These are phyloP conservation scores for Madurella fahalii DNA, from an alignment of 2,329 filamentous ascomycete genomes.

Conservation along the genomic window DNA sequence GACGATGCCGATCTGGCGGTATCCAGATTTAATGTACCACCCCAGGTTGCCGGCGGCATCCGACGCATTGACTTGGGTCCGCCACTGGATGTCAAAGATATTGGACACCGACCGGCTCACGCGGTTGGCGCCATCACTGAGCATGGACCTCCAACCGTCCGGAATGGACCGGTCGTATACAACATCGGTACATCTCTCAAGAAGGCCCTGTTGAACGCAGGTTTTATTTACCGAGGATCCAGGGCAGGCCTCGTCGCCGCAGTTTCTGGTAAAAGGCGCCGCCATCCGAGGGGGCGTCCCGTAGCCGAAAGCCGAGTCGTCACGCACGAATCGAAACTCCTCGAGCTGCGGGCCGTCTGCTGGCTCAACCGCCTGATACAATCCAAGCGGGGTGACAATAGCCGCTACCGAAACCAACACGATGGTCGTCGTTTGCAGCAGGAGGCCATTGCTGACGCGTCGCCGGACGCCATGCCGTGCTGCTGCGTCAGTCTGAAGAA, in stretches of 20 bases:
- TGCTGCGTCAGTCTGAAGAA: slow-evolving; percentile 10
- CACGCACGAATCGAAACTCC: slow-evolving; percentile 3
- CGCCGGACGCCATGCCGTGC: slow-evolving; percentile 2
- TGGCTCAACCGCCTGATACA: slow-evolving; percentile 9
- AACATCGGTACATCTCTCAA: background rate
- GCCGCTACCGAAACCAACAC: slow-evolving; percentile 5
- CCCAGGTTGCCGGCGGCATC: background rate
- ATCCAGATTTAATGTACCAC: slow-evolving; percentile 5
- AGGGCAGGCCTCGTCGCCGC: slow-evolving; percentile 1
- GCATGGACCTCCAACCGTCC: background rate
- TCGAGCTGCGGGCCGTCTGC: background rate
- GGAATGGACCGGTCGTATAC: slow-evolving; percentile 6
- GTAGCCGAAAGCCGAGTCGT: slow-evolving; percentile 4
- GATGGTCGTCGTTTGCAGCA: slow-evolving; percentile 2
- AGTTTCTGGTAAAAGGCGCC: background rate
- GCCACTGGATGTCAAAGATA: slow-evolving; percentile 15
- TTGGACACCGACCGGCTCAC: slow-evolving; percentile 5
- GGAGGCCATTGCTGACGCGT: slow-evolving; percentile 6
- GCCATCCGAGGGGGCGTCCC: background rate
- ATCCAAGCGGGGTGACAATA: slow-evolving; percentile 9
- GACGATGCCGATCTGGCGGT: slow-evolving; percentile 7
- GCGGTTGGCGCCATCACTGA: background rate
- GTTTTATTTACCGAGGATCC: slow-evolving; percentile 5
- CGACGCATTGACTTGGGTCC: slow-evolving; percentile 3
- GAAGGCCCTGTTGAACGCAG: slow-evolving; percentile 1